Percentiles rank a stretch among this genome's conserved stretches.
Evolutionary conservation across 208 protist species (phyloP).

Genomic region (Leishmania guyanensis): DNA sequence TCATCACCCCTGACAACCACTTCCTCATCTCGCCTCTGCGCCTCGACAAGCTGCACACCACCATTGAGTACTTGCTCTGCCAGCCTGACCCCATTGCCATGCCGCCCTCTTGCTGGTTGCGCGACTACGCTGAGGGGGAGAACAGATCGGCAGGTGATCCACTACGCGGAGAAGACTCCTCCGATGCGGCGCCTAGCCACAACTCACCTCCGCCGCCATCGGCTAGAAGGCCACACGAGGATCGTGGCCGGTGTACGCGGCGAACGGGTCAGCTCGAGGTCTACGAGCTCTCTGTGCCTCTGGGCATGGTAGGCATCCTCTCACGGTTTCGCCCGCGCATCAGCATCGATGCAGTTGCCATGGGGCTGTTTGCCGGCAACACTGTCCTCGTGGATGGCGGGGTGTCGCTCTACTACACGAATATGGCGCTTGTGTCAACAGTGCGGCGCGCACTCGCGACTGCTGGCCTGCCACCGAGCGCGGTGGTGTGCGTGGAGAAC

Average conservation of each 20-base stretch:
- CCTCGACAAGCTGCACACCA: slow-evolving; percentile 50
- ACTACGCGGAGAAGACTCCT: not conserved
- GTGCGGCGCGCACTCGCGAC: slow-evolving; percentile 36
- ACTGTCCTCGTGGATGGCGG: slow-evolving; percentile 57
- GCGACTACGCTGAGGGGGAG: slow-evolving; percentile 13
- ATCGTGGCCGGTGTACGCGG: slow-evolving; percentile 19
- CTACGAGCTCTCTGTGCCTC: slow-evolving; percentile 47
- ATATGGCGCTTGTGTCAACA: slow-evolving; percentile 36
- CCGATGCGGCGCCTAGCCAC: not conserved
- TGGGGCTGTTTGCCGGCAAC: slow-evolving; percentile 59
- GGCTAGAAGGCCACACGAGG: not conserved
- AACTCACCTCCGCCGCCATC: not conserved
- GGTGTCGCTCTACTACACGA: slow-evolving; percentile 44
- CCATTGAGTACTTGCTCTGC: slow-evolving; percentile 49
- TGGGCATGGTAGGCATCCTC: slow-evolving; percentile 60
- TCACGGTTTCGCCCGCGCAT: slow-evolving; percentile 61
- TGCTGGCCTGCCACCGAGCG: slow-evolving; percentile 36
- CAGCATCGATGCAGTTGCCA: slow-evolving; percentile 47
- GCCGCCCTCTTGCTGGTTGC: slow-evolving; percentile 32
- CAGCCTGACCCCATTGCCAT: slow-evolving; percentile 52
- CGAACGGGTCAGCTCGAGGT: slow-evolving; percentile 33
- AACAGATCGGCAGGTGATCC: not conserved
- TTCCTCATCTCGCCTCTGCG: slow-evolving; percentile 44
- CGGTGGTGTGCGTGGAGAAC: slow-evolving; percentile 52
- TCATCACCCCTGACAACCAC: slow-evolving; percentile 28